Evolutionary conservation across 192 early-diverging fungal species (phyloP), one percentile per base, ranked within the genome.

Genomic region (Haplosporangium gracile): DNA sequence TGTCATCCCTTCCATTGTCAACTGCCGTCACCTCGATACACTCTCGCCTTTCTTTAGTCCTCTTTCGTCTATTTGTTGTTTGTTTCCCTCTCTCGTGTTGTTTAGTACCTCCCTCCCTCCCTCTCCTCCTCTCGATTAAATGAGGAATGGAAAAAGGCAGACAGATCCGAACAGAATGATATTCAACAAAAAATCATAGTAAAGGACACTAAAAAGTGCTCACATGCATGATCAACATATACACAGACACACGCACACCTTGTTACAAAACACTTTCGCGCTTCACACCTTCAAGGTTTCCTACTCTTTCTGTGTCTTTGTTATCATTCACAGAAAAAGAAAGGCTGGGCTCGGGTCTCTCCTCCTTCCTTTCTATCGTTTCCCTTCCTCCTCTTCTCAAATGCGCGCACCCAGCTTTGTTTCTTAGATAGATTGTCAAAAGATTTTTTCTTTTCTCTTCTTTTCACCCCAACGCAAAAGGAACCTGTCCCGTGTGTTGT

Each of bases 41-140:
- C n/a, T 40, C n/a, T 74, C 45, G 72, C n/a, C n/a, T 60, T 60
- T 60, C 55, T 60, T 60, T 60, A n/a, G n/a, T 26, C 55, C 55
- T 60, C 55, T 60, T 60, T 40, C 42, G 38, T 72, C 40, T 26
- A 32, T 49, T 18, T 39, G 20, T 42, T 72, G 49, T 51, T 51
- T 51, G 16, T 51, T 40, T 49, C 47, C 11, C 47, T 49, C 47
- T 49, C 15, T 49, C 13, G 42, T 43, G 22, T 42, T 43, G 36
- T 47, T 13, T 22, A 38, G n/a, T 70, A 2, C 32, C 20, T 32
- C 45, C n/a, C 70, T 60, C 69, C 39, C 57, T 72, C 20, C 36
- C 13, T 29, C 39, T 13, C 24, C 47, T 11, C 15, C 8, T 43
- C 42, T 43, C 9, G 42, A 43, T 43, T 9, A 43, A 43, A 43